Evolutionary conservation across 257 asterid genomes (phyloP).

Genomic region (Solanum ossicruentum): DNA sequence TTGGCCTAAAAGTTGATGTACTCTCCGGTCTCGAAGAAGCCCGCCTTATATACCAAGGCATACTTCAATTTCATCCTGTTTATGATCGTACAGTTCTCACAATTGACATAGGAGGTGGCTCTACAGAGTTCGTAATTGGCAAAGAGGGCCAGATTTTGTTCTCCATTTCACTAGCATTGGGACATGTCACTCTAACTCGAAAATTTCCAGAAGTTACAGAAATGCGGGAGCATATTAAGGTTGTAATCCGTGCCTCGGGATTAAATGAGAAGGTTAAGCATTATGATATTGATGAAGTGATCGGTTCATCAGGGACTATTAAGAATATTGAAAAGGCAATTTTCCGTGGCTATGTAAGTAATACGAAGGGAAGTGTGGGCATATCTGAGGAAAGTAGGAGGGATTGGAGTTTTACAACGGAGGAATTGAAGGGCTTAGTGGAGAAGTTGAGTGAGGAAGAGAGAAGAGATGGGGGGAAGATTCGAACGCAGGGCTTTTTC

Average conservation of each 20-base stretch:
- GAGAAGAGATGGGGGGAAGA: conserved; percentile 26
- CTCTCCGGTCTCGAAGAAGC: conserved; percentile 79
- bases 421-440: conserved; percentile 44
- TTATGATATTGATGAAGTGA: conserved; percentile 34
- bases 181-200: conserved; percentile 55
- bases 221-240: conserved; percentile 40
- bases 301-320: conserved; percentile 75
- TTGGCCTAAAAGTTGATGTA: conserved; percentile 32
- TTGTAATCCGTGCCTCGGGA: conserved; percentile 24
- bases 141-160: conserved; percentile 32
- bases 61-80: conserved; percentile 53
- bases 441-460: conserved; percentile 33
- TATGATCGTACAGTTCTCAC: conserved; percentile 36
- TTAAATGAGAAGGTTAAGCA: conserved; percentile 30
- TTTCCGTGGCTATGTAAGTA: conserved; percentile 29
- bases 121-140: conserved; percentile 64
- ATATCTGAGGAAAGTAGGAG: conserved; percentile 26
- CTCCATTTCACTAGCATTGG: conserved; percentile 48
- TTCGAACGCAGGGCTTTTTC: conserved; percentile 28
- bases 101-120: conserved; percentile 80
- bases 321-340: conserved; percentile 60
- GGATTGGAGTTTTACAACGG: conserved; percentile 54
- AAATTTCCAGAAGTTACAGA: conserved; percentile 14
- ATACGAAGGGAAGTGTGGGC: conserved; percentile 19
- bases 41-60: conserved; percentile 58